Evolutionary conservation across 2,329 filamentous ascomycete species (phyloP).

Genomic region (Phyllosticta capitalensis): DNA sequence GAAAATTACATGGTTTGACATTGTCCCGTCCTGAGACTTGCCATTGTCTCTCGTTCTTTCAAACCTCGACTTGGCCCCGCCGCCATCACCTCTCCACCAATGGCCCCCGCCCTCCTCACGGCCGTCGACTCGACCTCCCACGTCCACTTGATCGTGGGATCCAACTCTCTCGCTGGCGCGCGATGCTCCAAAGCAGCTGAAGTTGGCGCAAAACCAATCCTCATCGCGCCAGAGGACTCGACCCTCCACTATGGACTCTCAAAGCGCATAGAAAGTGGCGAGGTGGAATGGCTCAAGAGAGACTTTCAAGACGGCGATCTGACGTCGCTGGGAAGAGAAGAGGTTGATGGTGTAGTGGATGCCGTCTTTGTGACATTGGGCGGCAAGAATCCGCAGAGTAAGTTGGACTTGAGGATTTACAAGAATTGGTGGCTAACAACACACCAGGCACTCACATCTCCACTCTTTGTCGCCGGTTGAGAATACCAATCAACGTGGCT

Average conservation of each 20-base stretch:
- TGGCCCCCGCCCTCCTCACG: slow-evolving; percentile 55
- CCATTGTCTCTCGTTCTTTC: background rate
- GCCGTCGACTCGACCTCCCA: slow-evolving; percentile 61
- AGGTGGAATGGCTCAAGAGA: slow-evolving; percentile 56
- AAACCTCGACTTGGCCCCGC: background rate
- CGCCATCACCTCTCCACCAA: slow-evolving; percentile 15
- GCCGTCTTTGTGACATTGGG: slow-evolving; percentile 77
- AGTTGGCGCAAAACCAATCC: slow-evolving; percentile 69
- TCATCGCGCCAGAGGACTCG: slow-evolving; percentile 61
- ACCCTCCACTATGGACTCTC: slow-evolving; percentile 52
- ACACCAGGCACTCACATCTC: slow-evolving; percentile 56
- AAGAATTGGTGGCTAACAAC: slow-evolving; percentile 10
- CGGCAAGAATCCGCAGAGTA: slow-evolving; percentile 41
- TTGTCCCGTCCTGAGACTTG: background rate
- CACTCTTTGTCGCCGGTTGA: slow-evolving; percentile 61
- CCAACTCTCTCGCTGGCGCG: slow-evolving; percentile 76
- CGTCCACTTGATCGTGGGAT: slow-evolving; percentile 77
- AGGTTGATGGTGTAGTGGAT: slow-evolving; percentile 72
- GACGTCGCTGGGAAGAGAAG: slow-evolving; percentile 65
- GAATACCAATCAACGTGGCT: slow-evolving; percentile 88
- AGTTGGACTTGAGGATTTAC: slow-evolving; percentile 9
- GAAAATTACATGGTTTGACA: background rate
- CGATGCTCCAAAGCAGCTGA: slow-evolving; percentile 71
- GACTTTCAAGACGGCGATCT: slow-evolving; percentile 64
- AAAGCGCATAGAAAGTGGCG: slow-evolving; percentile 55